A percentile compares a stretch with the other conserved stretches of the same genome.
phyloP scores from a whole-genome alignment of 306 rosid species.

The Senna tora region DNA sequence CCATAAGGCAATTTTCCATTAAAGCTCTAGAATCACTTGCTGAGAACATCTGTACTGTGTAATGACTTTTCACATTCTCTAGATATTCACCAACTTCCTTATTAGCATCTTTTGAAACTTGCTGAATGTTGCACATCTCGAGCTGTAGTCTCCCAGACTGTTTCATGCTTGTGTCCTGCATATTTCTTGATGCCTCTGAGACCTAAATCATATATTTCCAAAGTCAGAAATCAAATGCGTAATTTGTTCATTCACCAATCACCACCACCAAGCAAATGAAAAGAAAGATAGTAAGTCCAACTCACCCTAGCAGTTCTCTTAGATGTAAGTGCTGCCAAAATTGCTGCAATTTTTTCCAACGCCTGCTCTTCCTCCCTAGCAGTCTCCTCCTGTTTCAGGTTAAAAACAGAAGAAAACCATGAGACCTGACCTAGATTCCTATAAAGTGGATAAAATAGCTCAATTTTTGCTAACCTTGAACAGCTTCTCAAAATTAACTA shows the following conservation, averaged over 20 bases:
- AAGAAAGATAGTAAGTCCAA: background rate
- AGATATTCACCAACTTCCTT: conserved; percentile 52
- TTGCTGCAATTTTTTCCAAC: conserved; percentile 61
- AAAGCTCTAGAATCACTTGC: conserved; percentile 47
- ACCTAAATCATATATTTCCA: conserved; percentile 52
- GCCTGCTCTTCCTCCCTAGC: conserved; percentile 73
- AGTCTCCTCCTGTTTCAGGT: conserved; percentile 70
- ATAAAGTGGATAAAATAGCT: background rate
- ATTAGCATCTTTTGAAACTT: conserved; percentile 60
- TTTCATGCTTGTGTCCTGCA: conserved; percentile 52
- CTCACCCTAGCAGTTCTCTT: conserved; percentile 67
- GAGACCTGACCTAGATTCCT: conserved; percentile 10
- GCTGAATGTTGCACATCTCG: conserved; percentile 64
- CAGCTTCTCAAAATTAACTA: conserved; percentile 67
- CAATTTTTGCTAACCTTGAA: conserved; percentile 63
- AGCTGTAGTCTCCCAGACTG: conserved; percentile 56
- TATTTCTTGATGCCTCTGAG: conserved; percentile 67
- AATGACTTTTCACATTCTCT: conserved; percentile 53
- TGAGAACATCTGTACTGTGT: conserved; percentile 53
- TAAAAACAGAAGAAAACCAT: conserved; percentile 33
- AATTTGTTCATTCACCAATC: background rate
- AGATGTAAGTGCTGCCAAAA: conserved; percentile 65
- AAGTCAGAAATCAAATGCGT: conserved; percentile 26
- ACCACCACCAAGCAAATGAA: conserved; percentile 29
- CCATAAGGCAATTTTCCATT: conserved; percentile 58